These are phyloP conservation scores for Populus hybrid DNA, from an alignment of 441 rosid genomes.

Conservation along the genomic window DNA sequence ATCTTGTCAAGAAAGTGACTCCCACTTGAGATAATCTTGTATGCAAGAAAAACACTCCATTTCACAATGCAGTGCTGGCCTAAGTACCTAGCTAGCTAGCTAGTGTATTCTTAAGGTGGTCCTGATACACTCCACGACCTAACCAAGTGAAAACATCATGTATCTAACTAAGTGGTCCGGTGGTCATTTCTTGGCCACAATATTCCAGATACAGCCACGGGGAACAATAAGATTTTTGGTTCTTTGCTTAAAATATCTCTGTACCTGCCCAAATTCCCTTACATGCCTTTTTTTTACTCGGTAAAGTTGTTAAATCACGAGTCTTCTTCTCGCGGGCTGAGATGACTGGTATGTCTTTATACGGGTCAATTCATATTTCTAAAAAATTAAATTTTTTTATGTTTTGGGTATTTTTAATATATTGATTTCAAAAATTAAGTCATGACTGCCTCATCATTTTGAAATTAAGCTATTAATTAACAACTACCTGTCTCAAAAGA, in stretches of 20 bases:
- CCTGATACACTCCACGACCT: neutral
- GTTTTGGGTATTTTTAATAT: too few species aligned
- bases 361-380: too few species aligned
- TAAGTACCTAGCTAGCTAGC: neutral
- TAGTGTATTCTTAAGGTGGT: constrained; percentile 4
- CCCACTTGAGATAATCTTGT: neutral
- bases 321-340: neutral
- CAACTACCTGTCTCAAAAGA: neutral
- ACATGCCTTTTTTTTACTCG: neutral
- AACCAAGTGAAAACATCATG: constrained; percentile 11
- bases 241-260: constrained; percentile 14
- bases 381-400: too few species aligned
- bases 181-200: constrained; percentile 33
- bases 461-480: neutral
- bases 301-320: constrained; percentile 2
- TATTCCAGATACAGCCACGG: constrained; percentile 8
- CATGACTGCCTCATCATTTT: neutral
- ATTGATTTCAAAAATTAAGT: neutral
- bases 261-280: constrained; percentile 4
- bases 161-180: constrained; percentile 9
- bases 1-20: constrained; percentile 22
- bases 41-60: neutral
- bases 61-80: constrained; percentile 2
- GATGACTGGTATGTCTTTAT: neutral
- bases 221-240: neutral